Percentiles rank a stretch among this genome's conserved stretches.
These are phyloP conservation scores for Chaetoceros muelleri DNA, from an alignment of 108 stramenopile species.

Conservation along the genomic window DNA sequence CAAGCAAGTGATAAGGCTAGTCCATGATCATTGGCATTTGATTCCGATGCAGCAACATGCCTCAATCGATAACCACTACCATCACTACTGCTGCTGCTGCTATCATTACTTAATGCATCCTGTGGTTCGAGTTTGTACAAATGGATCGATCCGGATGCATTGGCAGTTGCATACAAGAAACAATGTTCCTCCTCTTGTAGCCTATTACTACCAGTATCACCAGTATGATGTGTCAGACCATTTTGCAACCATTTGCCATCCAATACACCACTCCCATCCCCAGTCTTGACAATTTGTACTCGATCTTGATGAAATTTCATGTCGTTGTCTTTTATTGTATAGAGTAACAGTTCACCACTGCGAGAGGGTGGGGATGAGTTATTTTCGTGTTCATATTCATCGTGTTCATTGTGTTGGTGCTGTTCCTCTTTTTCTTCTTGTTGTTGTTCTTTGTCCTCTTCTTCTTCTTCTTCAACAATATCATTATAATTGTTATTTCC, in stretches of 20 bases:
- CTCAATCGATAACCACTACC: background rate
- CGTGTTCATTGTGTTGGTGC: constrained; percentile 3
- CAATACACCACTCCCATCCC: constrained; percentile 28
- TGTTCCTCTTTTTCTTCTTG: background rate
- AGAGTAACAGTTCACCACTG: constrained; percentile 29
- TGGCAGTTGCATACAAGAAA: constrained; percentile 36
- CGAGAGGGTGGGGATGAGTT: constrained; percentile 1
- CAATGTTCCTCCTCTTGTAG: background rate
- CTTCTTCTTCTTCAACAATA: constrained; percentile 16
- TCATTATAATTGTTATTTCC: constrained; percentile 19
- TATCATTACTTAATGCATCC: background rate
- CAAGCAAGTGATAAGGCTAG: constrained; percentile 49
- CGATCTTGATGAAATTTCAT: constrained; percentile 4
- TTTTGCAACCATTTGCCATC: constrained; percentile 69
- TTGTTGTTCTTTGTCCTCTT: background rate
- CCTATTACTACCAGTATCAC: background rate
- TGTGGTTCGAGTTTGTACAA: constrained; percentile 6
- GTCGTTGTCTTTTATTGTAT: constrained; percentile 10
- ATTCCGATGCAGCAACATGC: constrained; percentile 1
- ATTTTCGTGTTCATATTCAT: background rate
- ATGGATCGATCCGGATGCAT: constrained; percentile 29
- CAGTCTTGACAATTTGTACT: constrained; percentile 15
- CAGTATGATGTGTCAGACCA: no score
- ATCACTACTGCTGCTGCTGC: background rate
- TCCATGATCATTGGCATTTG: background rate